Conservation (phyloP, 2,329 filamentous ascomycete species). For the Chaetomium olivaceum region DNA sequence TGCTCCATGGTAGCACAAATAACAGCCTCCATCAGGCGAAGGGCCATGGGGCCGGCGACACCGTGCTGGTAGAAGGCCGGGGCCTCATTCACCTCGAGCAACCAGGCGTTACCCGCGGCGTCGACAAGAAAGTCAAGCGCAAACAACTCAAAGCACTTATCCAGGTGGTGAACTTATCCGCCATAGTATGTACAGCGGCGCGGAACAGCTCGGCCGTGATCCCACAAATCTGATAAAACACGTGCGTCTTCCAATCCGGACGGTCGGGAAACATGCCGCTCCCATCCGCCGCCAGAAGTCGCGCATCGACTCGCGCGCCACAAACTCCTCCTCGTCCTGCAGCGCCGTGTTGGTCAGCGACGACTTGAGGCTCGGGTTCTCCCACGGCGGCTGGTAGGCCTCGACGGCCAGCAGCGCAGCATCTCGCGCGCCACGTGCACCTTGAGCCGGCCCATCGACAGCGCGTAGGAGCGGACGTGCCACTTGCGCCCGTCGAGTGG, state of each 20-base stretch:
- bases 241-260: conserved; percentile 37
- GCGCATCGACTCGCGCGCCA: conserved; percentile 39
- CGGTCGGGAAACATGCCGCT: conserved; percentile 29
- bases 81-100: conserved; percentile 44
- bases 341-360: conserved; percentile 44
- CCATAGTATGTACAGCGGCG: conserved; percentile 42
- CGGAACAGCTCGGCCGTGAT: conserved; percentile 40
- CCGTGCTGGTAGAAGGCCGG: conserved; percentile 42
- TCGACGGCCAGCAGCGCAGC: conserved; percentile 40
- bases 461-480: conserved; percentile 42
- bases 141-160: conserved; percentile 44
- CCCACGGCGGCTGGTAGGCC: conserved; percentile 42
- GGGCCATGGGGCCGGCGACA: conserved; percentile 38
- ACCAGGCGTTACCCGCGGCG: conserved; percentile 37
- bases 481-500: conserved; percentile 40
- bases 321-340: conserved; percentile 40
- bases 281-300: conserved; percentile 36
- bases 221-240: conserved; percentile 41
- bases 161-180: conserved; percentile 42
- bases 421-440: conserved; percentile 43
- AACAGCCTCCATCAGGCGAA: conserved; percentile 42
- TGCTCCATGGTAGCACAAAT: conserved; percentile 40
- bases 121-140: conserved; percentile 43
- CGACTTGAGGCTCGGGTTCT: conserved; percentile 38
- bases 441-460: conserved; percentile 41